Conservation (phyloP, 2,329 filamentous ascomycete genomes). For the Dactylellina drechsleri region DNA sequence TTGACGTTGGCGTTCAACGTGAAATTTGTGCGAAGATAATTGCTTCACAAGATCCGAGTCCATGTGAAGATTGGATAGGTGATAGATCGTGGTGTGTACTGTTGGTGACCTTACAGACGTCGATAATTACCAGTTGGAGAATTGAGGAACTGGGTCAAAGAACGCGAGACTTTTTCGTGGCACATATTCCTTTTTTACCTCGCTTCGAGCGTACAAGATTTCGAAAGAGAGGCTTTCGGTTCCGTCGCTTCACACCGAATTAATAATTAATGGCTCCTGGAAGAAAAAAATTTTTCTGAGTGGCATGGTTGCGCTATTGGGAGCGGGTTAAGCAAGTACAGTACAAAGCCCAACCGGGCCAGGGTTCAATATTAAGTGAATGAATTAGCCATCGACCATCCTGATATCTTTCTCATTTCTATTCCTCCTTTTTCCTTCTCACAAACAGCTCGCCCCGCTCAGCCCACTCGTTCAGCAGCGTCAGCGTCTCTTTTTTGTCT, state of each 20-base stretch:
- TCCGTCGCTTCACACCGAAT: too few species aligned
- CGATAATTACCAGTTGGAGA: conserved; percentile 39
- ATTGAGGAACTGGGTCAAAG: conserved; percentile 38
- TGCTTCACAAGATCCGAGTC: too few species aligned
- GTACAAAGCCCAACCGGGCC: conserved; percentile 28
- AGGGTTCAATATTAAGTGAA: conserved; percentile 29
- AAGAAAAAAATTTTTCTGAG: conserved; percentile 33
- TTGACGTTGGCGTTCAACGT: too few species aligned
- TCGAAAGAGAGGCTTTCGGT: conserved; percentile 1
- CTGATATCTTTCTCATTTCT: conserved; percentile 51
- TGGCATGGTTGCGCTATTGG: conserved; percentile 45
- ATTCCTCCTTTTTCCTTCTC: conserved; percentile 44
- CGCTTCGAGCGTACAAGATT: conserved; percentile 33
- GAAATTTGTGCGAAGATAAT: too few species aligned
- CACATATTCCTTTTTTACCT: conserved; percentile 39
- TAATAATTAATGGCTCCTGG: too few species aligned
- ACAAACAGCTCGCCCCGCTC: conserved; percentile 50
- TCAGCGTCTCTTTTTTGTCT: conserved; percentile 42
- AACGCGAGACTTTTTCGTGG: conserved; percentile 31
- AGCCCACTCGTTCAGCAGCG: conserved; percentile 44
- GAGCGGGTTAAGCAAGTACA: conserved; percentile 36
- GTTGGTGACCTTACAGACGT: conserved; percentile 21
- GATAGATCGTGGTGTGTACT: background rate
- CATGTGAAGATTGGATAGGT: too few species aligned
- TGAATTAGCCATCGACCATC: conserved; percentile 32